These are phyloP conservation scores for Trichoderma sp. DNA, from an alignment of 2,329 filamentous ascomycete genomes.

Conservation along the genomic window DNA sequence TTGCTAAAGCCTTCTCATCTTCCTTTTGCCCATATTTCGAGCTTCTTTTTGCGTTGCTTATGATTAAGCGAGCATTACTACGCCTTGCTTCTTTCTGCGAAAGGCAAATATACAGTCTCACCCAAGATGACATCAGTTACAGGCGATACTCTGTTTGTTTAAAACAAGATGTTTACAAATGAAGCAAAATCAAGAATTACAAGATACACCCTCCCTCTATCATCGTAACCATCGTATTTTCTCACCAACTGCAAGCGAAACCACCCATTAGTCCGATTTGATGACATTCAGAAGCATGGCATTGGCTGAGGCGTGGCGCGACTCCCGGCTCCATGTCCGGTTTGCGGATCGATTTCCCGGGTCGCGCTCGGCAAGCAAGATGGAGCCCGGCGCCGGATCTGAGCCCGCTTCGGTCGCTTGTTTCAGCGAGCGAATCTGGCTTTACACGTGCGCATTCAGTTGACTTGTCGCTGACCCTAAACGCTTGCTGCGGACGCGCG, in stretches of 20 bases:
- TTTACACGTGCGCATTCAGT: background rate
- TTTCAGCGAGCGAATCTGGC: background rate
- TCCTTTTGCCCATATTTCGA: background rate
- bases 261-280: background rate
- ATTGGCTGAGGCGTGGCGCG: background rate
- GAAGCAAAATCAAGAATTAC: background rate
- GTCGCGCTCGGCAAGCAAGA: background rate
- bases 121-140: background rate
- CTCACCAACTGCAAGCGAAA: background rate
- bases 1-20: background rate
- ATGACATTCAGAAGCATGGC: background rate
- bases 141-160: background rate
- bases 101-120: background rate
- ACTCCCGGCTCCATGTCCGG: background rate
- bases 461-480: background rate
- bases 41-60: background rate
- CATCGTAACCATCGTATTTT: background rate
- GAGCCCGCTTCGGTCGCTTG: background rate
- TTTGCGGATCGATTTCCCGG: background rate
- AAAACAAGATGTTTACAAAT: background rate
- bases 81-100: background rate
- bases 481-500: background rate
- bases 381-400: background rate
- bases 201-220: background rate
- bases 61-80: conserved; percentile 7